Conservation (phyloP, 441 rosid genomes). For the Arabidopsis hybrid region DNA sequence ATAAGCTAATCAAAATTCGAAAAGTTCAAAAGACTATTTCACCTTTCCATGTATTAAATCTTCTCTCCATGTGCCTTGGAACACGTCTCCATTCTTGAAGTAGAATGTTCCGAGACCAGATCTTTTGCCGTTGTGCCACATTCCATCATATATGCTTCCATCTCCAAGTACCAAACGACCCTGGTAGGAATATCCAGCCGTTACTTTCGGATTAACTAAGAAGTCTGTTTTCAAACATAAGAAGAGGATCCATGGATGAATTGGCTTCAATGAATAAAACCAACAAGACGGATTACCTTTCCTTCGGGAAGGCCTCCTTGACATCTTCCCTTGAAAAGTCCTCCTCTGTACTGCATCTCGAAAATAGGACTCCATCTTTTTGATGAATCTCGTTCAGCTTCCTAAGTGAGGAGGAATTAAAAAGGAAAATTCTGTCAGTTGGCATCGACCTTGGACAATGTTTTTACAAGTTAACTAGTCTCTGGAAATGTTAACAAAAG, state of each 20-base stretch:
- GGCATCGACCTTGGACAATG: not conserved
- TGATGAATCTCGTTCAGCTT: constrained; percentile 86
- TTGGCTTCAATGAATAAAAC: not conserved
- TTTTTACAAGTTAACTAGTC: constrained; percentile 7
- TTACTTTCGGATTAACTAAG: constrained; percentile 32
- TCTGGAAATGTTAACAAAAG: not conserved
- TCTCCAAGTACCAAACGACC: constrained; percentile 80
- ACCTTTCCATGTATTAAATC: constrained; percentile 98
- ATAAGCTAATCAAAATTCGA: constrained; percentile 6
- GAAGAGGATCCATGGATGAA: constrained; percentile 13
- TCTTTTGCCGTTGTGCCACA: constrained; percentile 94
- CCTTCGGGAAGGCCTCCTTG: constrained; percentile 99
- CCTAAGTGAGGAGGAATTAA: constrained; percentile 53
- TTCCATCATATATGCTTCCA: constrained; percentile 93
- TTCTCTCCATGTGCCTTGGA: constrained; percentile 99
- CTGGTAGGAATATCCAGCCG: constrained; percentile 51
- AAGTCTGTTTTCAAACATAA: constrained; percentile 28
- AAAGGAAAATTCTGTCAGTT: constrained; percentile 30
- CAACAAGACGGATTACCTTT: constrained; percentile 60
- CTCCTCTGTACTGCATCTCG: constrained; percentile 96
- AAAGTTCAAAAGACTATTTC: constrained; percentile 26
- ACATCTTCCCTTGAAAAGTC: constrained; percentile 80
- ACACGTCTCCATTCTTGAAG: constrained; percentile 92
- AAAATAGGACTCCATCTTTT: constrained; percentile 82
- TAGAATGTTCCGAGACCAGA: constrained; percentile 90